Percentiles rank a stretch among this genome's conserved stretches.
phyloP scores from a whole-genome alignment of 768 basidiomycete genomes.

The Gelatoporia subvermispora region DNA sequence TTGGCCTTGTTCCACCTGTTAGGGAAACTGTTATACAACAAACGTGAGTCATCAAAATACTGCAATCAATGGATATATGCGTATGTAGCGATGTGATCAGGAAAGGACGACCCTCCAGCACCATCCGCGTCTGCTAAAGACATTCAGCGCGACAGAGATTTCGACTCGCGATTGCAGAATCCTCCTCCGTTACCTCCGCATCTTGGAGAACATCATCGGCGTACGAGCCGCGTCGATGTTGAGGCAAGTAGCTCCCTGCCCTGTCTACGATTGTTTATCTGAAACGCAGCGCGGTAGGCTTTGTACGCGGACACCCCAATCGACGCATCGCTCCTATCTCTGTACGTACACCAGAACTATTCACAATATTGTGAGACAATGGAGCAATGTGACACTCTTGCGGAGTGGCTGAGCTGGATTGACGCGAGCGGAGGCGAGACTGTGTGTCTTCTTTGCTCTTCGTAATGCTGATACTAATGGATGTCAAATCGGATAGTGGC shows the following conservation, averaged over 20 bases:
- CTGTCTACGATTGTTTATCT: background rate
- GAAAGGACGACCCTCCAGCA: conserved; percentile 66
- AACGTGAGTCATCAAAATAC: conserved; percentile 50
- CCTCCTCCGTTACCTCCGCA: conserved; percentile 54
- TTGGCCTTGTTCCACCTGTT: conserved; percentile 87
- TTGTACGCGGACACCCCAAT: conserved; percentile 85
- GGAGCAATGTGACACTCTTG: conserved; percentile 65
- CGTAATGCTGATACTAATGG: background rate
- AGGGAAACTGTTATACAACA: conserved; percentile 93
- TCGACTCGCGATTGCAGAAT: conserved; percentile 52
- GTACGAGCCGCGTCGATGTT: conserved; percentile 69
- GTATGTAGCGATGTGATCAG: conserved; percentile 30
- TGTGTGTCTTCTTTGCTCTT: conserved; percentile 27
- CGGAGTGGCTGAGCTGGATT: conserved; percentile 73
- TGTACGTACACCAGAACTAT: conserved; percentile 95
- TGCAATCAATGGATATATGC: background rate
- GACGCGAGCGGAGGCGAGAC: conserved; percentile 65
- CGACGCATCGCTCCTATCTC: conserved; percentile 81
- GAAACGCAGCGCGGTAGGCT: conserved; percentile 34
- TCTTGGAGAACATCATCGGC: conserved; percentile 54
- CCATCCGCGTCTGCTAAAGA: conserved; percentile 58
- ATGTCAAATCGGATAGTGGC: conserved; percentile 40
- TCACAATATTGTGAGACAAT: conserved; percentile 75
- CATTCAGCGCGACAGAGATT: conserved; percentile 50
- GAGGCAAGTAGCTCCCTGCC: conserved; percentile 42